phyloP scores from a whole-genome alignment of 768 basidiomycete species.

The Zangia roseola region DNA sequence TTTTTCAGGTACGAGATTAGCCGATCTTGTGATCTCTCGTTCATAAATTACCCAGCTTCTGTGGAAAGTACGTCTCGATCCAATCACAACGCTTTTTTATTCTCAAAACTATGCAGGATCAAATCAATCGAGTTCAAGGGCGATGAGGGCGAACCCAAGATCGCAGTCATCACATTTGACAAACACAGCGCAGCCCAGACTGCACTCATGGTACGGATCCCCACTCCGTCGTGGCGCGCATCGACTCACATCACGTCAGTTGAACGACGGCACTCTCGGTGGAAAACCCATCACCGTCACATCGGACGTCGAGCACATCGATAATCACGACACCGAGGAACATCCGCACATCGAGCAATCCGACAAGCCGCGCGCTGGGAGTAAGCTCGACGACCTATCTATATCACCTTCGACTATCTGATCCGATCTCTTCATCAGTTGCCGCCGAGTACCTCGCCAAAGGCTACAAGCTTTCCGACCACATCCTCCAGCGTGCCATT shows the following conservation, averaged over 20 bases:
- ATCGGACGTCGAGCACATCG: slow-evolving; percentile 60
- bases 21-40: not conserved
- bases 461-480: slow-evolving; percentile 82
- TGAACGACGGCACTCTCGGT: slow-evolving; percentile 77
- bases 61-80: slow-evolving; percentile 62
- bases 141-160: slow-evolving; percentile 35
- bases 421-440: slow-evolving; percentile 44
- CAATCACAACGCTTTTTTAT: not conserved
- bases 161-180: slow-evolving; percentile 80
- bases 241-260: slow-evolving; percentile 33
- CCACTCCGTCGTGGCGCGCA: fast-evolving
- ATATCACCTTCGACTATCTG: not conserved
- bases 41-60: slow-evolving; percentile 56
- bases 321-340: slow-evolving; percentile 45
- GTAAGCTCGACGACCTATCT: slow-evolving; percentile 41
- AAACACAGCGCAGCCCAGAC: slow-evolving; percentile 84
- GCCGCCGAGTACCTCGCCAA: slow-evolving; percentile 92
- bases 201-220: slow-evolving; percentile 64
- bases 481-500: slow-evolving; percentile 74
- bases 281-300: slow-evolving; percentile 67
- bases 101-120: slow-evolving; percentile 47
- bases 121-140: slow-evolving; percentile 56
- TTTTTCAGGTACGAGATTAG: slow-evolving; percentile 67
- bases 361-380: slow-evolving; percentile 89
- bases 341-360: slow-evolving; percentile 62